Conservation (phyloP, 495 filamentous ascomycete species). For the Talaromyces liani region DNA sequence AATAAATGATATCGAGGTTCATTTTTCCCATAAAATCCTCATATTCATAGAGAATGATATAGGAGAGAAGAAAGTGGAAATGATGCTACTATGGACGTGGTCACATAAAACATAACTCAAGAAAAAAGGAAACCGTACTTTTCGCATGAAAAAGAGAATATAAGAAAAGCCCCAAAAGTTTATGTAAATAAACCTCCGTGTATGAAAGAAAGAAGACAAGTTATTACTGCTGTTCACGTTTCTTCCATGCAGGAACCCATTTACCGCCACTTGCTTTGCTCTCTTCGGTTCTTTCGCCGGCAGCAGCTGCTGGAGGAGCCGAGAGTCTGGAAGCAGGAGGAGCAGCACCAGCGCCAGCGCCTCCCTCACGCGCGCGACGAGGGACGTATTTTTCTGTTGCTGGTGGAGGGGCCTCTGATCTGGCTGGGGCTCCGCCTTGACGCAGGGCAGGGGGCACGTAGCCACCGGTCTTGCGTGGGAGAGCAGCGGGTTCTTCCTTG, state of each 20-base stretch:
- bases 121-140: constrained; percentile 1
- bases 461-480: constrained; percentile 31
- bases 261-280: constrained; percentile 23
- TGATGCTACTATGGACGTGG: constrained; percentile 6
- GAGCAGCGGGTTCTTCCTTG: constrained; percentile 21
- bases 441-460: constrained; percentile 47
- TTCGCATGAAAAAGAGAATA: constrained; percentile 2
- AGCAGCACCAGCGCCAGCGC: constrained; percentile 13
- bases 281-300: constrained; percentile 27
- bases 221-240: constrained; percentile 21
- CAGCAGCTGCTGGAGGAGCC: not conserved
- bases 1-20: not conserved
- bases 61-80: not conserved
- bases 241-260: constrained; percentile 41
- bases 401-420: constrained; percentile 16
- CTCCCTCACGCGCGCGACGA: constrained; percentile 28
- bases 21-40: not conserved
- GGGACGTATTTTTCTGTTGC: constrained; percentile 30
- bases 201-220: constrained; percentile 4
- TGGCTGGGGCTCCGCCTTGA: constrained; percentile 21
- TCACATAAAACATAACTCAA: not conserved
- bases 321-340: constrained; percentile 17
- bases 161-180: not conserved
- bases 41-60: not conserved
- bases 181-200: not conserved